Conservation (phyloP, 768 basidiomycete species). For the Lactarius psammicola region DNA sequence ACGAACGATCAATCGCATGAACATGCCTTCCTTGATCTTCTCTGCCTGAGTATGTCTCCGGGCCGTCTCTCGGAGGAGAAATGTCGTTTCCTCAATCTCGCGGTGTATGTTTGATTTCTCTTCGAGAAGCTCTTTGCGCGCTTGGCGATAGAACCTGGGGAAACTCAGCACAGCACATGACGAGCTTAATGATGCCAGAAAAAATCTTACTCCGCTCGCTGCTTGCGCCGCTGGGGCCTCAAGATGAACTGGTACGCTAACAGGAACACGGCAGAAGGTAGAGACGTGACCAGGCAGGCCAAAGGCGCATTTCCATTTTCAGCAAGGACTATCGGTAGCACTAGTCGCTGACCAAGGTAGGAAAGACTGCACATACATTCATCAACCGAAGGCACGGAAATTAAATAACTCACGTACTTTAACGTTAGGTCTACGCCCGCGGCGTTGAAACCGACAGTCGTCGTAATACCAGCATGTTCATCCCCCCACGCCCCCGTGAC, state of each 20-base stretch:
- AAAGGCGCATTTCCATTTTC: conserved; percentile 46
- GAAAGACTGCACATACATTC: conserved; percentile 43
- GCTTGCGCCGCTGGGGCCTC: conserved; percentile 52
- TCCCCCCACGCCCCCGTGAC: conserved; percentile 52
- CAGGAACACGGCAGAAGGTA: conserved; percentile 54
- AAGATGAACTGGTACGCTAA: conserved; percentile 58
- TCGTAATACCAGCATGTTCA: conserved; percentile 44
- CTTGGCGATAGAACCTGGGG: conserved; percentile 61
- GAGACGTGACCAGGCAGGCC: conserved; percentile 49
- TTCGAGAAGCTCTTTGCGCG: conserved; percentile 60
- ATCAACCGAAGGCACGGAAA: conserved; percentile 27
- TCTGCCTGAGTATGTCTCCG: conserved; percentile 63
- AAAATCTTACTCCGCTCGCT: conserved; percentile 50
- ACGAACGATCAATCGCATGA: conserved; percentile 16
- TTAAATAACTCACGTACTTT: conserved; percentile 46
- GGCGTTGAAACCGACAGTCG: conserved; percentile 44
- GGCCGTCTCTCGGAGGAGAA: conserved; percentile 66
- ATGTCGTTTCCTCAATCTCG: conserved; percentile 61
- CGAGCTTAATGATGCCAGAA: conserved; percentile 19
- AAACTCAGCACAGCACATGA: conserved; percentile 19
- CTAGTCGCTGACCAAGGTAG: conserved; percentile 57
- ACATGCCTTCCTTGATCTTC: conserved; percentile 61
- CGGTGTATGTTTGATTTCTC: conserved; percentile 60
- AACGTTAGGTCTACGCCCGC: conserved; percentile 52
- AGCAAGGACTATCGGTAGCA: conserved; percentile 57